These are phyloP conservation scores for Cercospora sojina DNA, from an alignment of 2,329 filamentous ascomycete genomes.

Conservation along the genomic window DNA sequence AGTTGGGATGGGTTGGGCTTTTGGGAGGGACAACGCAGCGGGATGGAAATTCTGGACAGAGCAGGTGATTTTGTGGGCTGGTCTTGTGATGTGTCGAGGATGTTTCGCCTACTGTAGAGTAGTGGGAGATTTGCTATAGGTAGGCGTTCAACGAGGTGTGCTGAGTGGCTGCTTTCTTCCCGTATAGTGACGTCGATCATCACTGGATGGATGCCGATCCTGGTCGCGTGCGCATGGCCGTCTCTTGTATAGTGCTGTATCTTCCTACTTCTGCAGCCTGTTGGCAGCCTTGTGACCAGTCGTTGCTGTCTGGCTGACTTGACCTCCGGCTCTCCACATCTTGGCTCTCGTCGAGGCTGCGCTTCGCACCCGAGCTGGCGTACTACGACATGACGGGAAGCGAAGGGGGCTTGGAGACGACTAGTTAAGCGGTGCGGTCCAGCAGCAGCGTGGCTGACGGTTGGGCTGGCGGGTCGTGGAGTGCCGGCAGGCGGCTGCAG, in stretches of 20 bases:
- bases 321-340: not conserved
- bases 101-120: not conserved
- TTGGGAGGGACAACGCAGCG: not conserved
- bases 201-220: not conserved
- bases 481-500: not conserved
- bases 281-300: not conserved
- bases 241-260: not conserved
- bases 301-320: not conserved
- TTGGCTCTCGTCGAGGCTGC: not conserved
- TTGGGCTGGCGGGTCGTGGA: not conserved
- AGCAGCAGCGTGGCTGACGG: not conserved
- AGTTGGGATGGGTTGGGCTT: not conserved
- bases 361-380: not conserved
- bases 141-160: not conserved
- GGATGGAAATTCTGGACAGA: not conserved
- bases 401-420: not conserved
- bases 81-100: not conserved
- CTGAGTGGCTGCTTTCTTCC: not conserved
- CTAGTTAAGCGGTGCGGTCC: not conserved
- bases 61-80: not conserved
- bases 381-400: not conserved
- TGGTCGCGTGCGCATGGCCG: conserved; percentile 5
- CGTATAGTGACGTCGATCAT: conserved; percentile 5
- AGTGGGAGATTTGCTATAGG: not conserved
- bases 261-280: not conserved